Base-by-base conservation (phyloP, 768 basidiomycete species). In the Russula earlei region DNA sequence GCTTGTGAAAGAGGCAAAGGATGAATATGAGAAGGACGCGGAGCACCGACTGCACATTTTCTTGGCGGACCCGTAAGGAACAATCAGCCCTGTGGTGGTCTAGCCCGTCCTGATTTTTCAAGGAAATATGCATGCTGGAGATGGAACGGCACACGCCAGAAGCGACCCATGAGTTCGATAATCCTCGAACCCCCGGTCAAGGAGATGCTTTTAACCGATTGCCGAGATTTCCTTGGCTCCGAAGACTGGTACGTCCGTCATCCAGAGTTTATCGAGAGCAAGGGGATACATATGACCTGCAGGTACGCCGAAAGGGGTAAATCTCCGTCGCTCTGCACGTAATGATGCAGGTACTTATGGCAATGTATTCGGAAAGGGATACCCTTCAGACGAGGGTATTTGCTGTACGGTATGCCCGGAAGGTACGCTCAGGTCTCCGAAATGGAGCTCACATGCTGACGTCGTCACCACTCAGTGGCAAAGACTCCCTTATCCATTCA, bases 231-330 rank as follows among this genome's bases (percentile, higher is more conserved):
- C 70, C 69, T 91, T 64, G 75, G 77, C 49, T 90, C 89, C 17
- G 87, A 91, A 65, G 86, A 89, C 56, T 90, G 88, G 88, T 88
- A 68, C 62, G 85, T 75, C 42, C 37, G 19, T 53, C 20, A 48
- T 10, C 10, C 10, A 31, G 1, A 54, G 60, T 43, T 52, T 40
- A 44, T 52, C 11, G 52, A 43, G 55, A 51, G 40, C n/a, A 43
- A 48, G 31, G 20, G 15, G 4, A 29, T 20, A 36, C 31, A 31
- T 52, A 25, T 33, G 49, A 51, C 33, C 46, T 65, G 38, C 65
- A 90, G 89, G 89, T 92, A 92, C 75, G 88, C 87, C 55, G 88
- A 91, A 66, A 77, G 90, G 77, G 91, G 90, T 87, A 55, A 49
- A 78, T 72, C 52, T 53, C 34, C 3, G 10, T 31, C 46, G 25